Evolutionary conservation across 345 rosid species (phyloP), one percentile per base, ranked within the genome.

Genomic region (Moricandia arvensis): DNA sequence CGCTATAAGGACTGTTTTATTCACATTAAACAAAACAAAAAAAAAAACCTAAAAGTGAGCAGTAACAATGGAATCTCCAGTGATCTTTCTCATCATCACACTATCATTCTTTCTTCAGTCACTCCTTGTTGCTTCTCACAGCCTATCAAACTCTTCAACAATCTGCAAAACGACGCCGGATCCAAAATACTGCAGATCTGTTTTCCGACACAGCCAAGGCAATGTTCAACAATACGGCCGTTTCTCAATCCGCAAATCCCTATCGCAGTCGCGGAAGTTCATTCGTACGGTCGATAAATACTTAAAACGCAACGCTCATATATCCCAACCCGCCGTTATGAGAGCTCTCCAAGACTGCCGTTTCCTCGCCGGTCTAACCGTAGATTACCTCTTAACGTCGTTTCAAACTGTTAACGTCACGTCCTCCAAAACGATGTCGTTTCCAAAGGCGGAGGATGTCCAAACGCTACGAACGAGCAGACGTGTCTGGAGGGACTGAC

Each of bases 311-410:
- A 74, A 71, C 54, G 82, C 89, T 26, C 67, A 83, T 49, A 47
- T 86, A 41, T 81, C 96, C 1, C 55, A 16, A 17, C 17, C 88
- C 0, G 86, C 88, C 0, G 81, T 78, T 37, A 18, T 66, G 8
- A 72, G 93, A 15, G 98, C 98, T 5, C 86, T 94, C 4, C 86
- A 90, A 75, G 98, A 94, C 59, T 94, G 98, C 82, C 84, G 63
- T 9, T 71, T 74, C 2, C 88, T 94, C 4, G 93, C 91, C 35
- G 75, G 67, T 21, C 34, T 83, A 47, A 91, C 89, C 66, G 55
- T 87, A 51, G 97, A 90, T 16, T 90, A 84, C 69, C 82, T 94
- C 47, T 31, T 66, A 29, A 84, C 66, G 72, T 77, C 95, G 58
- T 83, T 82, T n/a, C 18, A 82, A 45, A 80, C 87, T 15, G 77